These are phyloP conservation scores for Neoboletus magnificus DNA, from an alignment of 768 basidiomycete genomes.

Conservation along the genomic window DNA sequence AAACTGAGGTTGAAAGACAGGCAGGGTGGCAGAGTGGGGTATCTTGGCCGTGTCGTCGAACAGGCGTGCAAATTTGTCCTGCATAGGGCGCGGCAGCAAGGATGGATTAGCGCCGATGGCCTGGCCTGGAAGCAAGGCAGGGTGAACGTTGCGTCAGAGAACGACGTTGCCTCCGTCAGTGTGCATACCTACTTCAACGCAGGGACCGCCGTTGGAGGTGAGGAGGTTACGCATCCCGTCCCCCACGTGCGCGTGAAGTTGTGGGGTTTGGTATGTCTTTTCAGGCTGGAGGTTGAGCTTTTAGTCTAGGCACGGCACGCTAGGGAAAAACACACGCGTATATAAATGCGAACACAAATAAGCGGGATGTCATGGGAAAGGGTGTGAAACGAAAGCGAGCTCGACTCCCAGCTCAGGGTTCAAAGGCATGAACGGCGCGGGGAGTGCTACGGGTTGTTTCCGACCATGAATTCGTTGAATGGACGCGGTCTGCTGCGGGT, in stretches of 20 bases:
- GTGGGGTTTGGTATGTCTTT: slow-evolving; percentile 69
- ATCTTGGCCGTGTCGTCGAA: slow-evolving; percentile 91
- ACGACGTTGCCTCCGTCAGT: too few species aligned
- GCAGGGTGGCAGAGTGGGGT: slow-evolving; percentile 61
- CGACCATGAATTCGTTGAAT: neutral
- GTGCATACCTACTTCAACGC: slow-evolving; percentile 72
- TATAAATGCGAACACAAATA: neutral
- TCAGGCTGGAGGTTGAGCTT: slow-evolving; percentile 82
- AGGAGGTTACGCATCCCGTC: slow-evolving; percentile 72
- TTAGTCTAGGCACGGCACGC: slow-evolving; percentile 71
- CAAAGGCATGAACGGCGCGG: neutral
- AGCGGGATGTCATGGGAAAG: neutral
- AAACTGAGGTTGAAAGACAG: slow-evolving; percentile 69
- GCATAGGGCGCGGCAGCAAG: slow-evolving; percentile 78
- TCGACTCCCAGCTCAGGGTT: neutral
- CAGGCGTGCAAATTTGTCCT: slow-evolving; percentile 74
- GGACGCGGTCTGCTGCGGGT: neutral
- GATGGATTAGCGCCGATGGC: slow-evolving; percentile 89
- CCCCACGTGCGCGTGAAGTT: slow-evolving; percentile 83
- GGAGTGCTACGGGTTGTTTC: neutral
- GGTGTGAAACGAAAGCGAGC: neutral
- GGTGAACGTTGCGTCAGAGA: too few species aligned
- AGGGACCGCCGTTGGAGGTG: slow-evolving; percentile 78
- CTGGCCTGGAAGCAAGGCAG: too few species aligned
- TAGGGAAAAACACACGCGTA: slow-evolving; percentile 22